Base-by-base conservation (phyloP, 202 grass and related monocot species). In the Brachypodium distachyon region DNA sequence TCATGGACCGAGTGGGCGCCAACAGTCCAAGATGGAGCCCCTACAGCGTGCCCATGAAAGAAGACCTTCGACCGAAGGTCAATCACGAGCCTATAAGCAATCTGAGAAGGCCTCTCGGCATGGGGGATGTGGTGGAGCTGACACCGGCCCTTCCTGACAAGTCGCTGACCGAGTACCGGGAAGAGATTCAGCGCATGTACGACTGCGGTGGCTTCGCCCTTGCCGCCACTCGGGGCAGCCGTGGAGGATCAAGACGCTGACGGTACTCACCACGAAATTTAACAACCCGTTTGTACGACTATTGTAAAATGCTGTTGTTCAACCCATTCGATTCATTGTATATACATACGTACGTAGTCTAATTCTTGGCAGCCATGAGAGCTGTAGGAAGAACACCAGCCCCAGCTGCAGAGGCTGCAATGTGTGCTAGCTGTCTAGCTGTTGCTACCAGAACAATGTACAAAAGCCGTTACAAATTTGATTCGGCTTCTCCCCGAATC, bases 121-220 rank as follows among this genome's bases (percentile, higher is more conserved):
- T 97, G 94, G 94, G 94, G 37, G 94, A 97, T 36, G 61, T 93
- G 6, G 86, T 97, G 25, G 90, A 93, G 85, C 88, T 97, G 34
- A 93, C 88, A 6, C 93, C 93, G 0, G 65, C 83, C 31, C 82
- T 97, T 26, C 80, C 93, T 27, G 27, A 44, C 70, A 74, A 93
- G 51, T 87, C 91, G 13, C 81, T 97, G 60, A 84, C 83, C 1
- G 78, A 72, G 48, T 93, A 82, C 82, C 85, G 94, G 61, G 88
- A 93, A 43, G 88, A 97, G 79, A 91, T 97, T 58, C 90, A 97
- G 77, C 94, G 91, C 51, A 97, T 97, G 94, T 97, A 97, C 7
- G 81, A 97, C 58, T 29, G 67, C 5, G 86, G 84, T 0, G 81
- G 71, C 11, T 77, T 82, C 2, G 77, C 77, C 70, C 57, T 81